Conservation (phyloP, 768 basidiomycete genomes). For the Kwoniella europaea region DNA sequence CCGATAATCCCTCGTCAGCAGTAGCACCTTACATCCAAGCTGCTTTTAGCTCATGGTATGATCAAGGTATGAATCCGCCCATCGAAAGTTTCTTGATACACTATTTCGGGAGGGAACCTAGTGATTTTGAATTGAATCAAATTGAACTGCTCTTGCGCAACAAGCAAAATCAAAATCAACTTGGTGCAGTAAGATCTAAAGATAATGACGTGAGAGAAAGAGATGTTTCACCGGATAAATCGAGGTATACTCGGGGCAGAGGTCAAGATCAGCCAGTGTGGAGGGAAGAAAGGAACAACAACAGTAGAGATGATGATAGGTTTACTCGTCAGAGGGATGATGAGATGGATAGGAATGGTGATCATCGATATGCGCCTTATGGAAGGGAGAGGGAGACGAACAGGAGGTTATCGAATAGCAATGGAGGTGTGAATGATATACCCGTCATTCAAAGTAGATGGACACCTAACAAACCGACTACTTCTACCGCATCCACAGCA, state of each 20-base stretch:
- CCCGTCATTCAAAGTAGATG: constrained; percentile 17
- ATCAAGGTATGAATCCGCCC: constrained; percentile 31
- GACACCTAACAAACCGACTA: not conserved
- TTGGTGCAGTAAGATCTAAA: too few relatives aligned
- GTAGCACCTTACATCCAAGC: constrained; percentile 50
- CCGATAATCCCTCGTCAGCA: constrained; percentile 9
- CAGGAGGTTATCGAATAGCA: not conserved
- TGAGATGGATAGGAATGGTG: not conserved
- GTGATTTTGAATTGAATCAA: constrained; percentile 30
- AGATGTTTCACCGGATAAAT: too few relatives aligned
- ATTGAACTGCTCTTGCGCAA: constrained; percentile 32
- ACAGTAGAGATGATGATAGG: not conserved
- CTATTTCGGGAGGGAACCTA: constrained; percentile 43
- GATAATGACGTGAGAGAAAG: too few relatives aligned
- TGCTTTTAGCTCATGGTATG: constrained; percentile 44
- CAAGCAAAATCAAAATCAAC: not conserved
- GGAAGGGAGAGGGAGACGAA: not conserved
- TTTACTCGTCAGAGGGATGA: not conserved
- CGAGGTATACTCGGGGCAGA: too few relatives aligned
- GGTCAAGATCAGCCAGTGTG: too few relatives aligned
- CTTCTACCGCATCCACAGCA: not conserved
- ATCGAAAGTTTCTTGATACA: constrained; percentile 41
- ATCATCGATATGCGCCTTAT: constrained; percentile 1
- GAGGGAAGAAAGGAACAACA: too few relatives aligned
- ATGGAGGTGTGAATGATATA: constrained; percentile 14